Evolutionary conservation across 129 eudicot genomes (phyloP).

Genomic region (Flaveria robusta): DNA sequence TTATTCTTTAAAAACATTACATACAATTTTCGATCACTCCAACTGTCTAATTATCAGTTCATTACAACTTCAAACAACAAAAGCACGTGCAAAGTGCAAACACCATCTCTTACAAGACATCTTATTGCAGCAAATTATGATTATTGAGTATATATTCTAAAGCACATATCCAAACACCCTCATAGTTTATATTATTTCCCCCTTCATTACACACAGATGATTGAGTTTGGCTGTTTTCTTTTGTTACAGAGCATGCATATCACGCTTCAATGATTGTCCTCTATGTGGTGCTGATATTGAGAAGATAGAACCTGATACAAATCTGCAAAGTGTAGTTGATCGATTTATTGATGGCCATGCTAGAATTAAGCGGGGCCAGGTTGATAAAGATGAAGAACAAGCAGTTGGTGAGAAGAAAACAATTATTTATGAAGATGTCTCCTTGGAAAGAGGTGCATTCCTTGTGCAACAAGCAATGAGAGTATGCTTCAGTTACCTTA

Average conservation of each 20-base stretch:
- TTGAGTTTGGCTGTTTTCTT: conserved; percentile 14
- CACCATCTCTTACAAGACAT: neutral
- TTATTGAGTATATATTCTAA: neutral
- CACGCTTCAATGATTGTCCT: conserved; percentile 86
- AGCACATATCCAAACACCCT: neutral
- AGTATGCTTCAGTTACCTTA: conserved; percentile 45
- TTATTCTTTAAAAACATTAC: neutral
- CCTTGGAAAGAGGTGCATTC: conserved; percentile 90
- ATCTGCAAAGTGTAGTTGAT: conserved; percentile 88
- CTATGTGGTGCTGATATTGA: conserved; percentile 96
- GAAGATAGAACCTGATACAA: conserved; percentile 68
- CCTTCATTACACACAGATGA: neutral
- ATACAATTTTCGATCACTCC: neutral
- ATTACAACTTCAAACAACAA: neutral
- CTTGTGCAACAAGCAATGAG: conserved; percentile 97
- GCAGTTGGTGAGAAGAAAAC: conserved; percentile 55
- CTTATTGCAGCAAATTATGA: neutral
- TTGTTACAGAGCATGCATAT: conserved; percentile 66
- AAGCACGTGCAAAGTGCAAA: neutral
- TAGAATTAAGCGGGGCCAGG: conserved; percentile 74
- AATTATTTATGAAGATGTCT: conserved; percentile 88
- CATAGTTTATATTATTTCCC: neutral
- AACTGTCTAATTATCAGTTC: neutral
- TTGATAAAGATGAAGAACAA: conserved; percentile 52
- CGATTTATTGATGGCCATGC: conserved; percentile 97